Base-by-base conservation (phyloP, 441 rosid species). In the Populus hybrid region DNA sequence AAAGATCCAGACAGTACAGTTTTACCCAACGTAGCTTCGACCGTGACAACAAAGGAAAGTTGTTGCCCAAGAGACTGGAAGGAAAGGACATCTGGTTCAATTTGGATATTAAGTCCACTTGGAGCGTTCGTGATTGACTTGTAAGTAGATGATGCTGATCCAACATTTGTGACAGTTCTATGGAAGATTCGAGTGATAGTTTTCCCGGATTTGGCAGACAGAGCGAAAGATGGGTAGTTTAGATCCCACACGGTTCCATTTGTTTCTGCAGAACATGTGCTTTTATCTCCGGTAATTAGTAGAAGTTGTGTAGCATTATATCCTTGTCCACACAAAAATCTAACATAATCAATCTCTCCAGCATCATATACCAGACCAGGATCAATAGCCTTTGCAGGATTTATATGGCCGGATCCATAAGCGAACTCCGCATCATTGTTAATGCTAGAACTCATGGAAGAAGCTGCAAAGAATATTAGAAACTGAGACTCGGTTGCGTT, bases 331-430 rank as follows among this genome's bases (percentile, higher is more conserved):
- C 94, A 86, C 18, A 92, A 77, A 66, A 90, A 84, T 14, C 84
- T 69, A 4, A 88, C 69, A 65, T 87, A 86, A 76, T 91, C 90
- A 64, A 53, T 57, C 24, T 34, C 75, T 88, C 11, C 57, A 67
- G 88, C 86, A 70, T 91, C 92, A 16, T 91, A 91, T 30, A 88
- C 77, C n/a, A 91, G 79, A 12, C 97, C 90, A 0, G 91, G 92
- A 19, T 79, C 72, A n/a, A 79, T 21, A 6, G 86, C 90, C 19
- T 14, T n/a, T 1, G 72, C 6, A 0, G 91, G 91, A 78, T 91
- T 82, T n/a, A 89, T 70, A 53, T 89, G 92, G 14, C 95, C 92
- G 0, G 94, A 76, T 28, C 92, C 93, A 7, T 81, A 88, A 1
- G 91, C 87, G 36, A 92, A 86, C 61, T 88, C 95, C 0, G 73